Conservation (phyloP, 129 eudicot species). For the Tagetes patula region DNA sequence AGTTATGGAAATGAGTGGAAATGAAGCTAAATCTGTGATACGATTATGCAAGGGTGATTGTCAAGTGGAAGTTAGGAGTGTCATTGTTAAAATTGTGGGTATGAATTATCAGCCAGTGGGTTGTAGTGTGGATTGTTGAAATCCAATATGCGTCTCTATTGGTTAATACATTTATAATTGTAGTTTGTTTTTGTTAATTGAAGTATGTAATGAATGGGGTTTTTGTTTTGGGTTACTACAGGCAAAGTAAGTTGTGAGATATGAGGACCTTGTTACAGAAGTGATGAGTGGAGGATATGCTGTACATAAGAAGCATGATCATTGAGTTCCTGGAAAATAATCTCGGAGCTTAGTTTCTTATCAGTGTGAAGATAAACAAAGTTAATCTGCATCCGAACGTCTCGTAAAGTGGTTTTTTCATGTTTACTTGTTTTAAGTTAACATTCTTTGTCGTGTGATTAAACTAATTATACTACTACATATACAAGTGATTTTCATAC, state of each 20-base stretch:
- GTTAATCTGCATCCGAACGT: conserved; percentile 14
- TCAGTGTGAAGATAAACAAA: conserved; percentile 31
- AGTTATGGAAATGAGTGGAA: too few relatives aligned
- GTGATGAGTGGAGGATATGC: conserved; percentile 28
- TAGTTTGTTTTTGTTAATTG: neutral
- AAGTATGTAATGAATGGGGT: neutral
- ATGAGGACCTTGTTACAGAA: conserved; percentile 41
- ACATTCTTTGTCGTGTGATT: conserved; percentile 36
- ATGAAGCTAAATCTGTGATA: too few relatives aligned
- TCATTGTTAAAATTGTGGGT: too few relatives aligned
- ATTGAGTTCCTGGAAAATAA: conserved; percentile 19
- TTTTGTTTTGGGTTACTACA: neutral
- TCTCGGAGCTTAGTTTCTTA: conserved; percentile 18
- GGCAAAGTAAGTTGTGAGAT: conserved; percentile 36
- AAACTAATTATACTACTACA: conserved; percentile 27
- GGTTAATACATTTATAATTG: neutral
- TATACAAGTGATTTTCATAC: conserved; percentile 25
- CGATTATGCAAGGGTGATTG: too few relatives aligned
- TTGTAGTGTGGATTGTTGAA: too few relatives aligned
- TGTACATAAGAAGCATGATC: conserved; percentile 20
- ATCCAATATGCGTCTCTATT: neutral
- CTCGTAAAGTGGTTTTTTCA: conserved; percentile 24
- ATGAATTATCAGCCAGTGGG: too few relatives aligned
- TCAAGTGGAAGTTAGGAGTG: too few relatives aligned
- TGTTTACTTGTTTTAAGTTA: conserved; percentile 22